Percentiles rank a stretch among this genome's conserved stretches.
Evolutionary conservation across 2,329 filamentous ascomycete genomes (phyloP).

Genomic region (Grosmannia clavigera): DNA sequence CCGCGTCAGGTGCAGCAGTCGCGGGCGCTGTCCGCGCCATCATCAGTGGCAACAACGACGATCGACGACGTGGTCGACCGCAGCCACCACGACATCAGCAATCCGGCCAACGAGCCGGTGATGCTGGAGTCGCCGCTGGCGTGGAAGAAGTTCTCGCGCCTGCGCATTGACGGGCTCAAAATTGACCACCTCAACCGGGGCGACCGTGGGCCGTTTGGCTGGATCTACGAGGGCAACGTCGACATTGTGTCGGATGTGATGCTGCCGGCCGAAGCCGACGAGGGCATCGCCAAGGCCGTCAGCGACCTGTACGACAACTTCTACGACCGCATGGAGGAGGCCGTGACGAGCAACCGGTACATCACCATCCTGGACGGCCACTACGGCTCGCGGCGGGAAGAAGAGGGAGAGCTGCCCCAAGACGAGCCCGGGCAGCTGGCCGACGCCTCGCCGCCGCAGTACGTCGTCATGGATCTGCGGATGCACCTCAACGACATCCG

Average conservation of each 20-base stretch:
- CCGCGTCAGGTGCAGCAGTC: conserved; percentile 66
- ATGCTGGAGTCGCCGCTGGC: conserved; percentile 22
- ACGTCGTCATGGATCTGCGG: conserved; percentile 87
- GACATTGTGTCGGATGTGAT: conserved; percentile 94
- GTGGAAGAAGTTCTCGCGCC: conserved; percentile 92
- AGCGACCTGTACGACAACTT: conserved; percentile 96
- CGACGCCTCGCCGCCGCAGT: conserved; percentile 53
- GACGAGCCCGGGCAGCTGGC: neutral
- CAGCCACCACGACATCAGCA: conserved; percentile 45
- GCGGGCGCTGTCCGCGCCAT: neutral
- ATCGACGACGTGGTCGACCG: conserved; percentile 36
- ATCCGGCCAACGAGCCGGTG: conserved; percentile 3
- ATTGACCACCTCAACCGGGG: conserved; percentile 94
- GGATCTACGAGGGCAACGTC: conserved; percentile 95
- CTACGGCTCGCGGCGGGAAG: conserved; percentile 2
- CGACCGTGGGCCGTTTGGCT: conserved; percentile 86
- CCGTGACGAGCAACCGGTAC: conserved; percentile 68
- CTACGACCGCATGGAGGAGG: conserved; percentile 90
- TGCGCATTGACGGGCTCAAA: conserved; percentile 84
- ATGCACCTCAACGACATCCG: conserved; percentile 92
- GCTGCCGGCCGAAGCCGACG: conserved; percentile 79
- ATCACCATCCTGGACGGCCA: conserved; percentile 41
- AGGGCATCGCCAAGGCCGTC: conserved; percentile 86
- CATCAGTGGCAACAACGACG: conserved; percentile 48
- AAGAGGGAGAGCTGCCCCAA: neutral